phyloP scores from a whole-genome alignment of 2,329 filamentous ascomycete species.

The Pseudogymnoascus sp. region DNA sequence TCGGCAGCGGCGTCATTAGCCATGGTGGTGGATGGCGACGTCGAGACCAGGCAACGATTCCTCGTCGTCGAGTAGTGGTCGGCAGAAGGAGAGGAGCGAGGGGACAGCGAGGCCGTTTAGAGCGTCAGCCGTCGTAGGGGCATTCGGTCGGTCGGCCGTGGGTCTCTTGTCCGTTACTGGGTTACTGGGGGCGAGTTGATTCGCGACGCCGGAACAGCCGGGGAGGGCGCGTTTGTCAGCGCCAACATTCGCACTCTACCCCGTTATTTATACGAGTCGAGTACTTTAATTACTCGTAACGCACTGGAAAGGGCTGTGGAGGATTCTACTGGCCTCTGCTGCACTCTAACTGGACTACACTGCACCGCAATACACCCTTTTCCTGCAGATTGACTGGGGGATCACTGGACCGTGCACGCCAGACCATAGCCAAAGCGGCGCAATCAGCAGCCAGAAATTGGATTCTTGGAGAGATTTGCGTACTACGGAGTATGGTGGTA shows the following conservation, averaged over 20 bases:
- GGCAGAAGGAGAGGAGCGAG: not conserved
- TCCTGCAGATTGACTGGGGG: not conserved
- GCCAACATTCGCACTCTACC: not conserved
- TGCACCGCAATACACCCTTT: not conserved
- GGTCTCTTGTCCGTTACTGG: not conserved
- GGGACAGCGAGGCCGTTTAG: not conserved
- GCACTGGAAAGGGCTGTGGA: not conserved
- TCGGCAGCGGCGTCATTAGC: slow-evolving; percentile 9
- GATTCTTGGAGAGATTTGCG: not conserved
- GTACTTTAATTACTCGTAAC: not conserved
- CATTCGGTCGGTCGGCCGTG: not conserved
- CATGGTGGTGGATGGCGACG: slow-evolving; percentile 24
- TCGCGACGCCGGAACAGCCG: slow-evolving; percentile 5
- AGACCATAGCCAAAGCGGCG: not conserved
- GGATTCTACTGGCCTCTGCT: not conserved
- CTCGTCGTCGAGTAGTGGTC: not conserved
- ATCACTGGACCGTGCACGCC: not conserved
- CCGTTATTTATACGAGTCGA: not conserved
- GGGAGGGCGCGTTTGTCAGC: slow-evolving; percentile 7
- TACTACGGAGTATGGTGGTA: not conserved
- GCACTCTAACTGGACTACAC: not conserved
- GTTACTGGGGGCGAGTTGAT: not conserved
- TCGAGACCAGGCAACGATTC: slow-evolving; percentile 20
- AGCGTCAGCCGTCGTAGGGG: not conserved
- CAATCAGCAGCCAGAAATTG: slow-evolving; percentile 4